These are phyloP conservation scores for Yamadazyma trypodendri DNA, from an alignment of 1,139 yeast species.

Conservation along the genomic window DNA sequence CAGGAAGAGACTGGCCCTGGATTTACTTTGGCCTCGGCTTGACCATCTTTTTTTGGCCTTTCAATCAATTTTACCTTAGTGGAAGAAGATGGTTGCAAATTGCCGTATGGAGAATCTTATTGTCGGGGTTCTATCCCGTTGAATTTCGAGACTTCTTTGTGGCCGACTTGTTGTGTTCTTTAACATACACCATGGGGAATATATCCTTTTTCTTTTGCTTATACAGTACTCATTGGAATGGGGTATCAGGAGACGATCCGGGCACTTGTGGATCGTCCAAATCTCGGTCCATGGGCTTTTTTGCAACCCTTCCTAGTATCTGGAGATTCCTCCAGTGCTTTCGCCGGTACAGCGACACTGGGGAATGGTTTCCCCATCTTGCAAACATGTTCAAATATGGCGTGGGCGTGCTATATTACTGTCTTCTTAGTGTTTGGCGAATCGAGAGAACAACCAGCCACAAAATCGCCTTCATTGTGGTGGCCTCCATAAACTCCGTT, in stretches of 20 bases:
- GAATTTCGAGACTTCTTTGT: constrained; percentile 91
- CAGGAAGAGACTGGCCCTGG: constrained; percentile 82
- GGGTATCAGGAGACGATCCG: constrained; percentile 35
- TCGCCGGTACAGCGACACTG: constrained; percentile 89
- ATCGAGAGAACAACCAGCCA: constrained; percentile 47
- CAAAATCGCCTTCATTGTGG: constrained; percentile 62
- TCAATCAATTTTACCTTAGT: constrained; percentile 48
- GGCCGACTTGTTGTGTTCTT: constrained; percentile 86
- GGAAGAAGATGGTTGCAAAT: constrained; percentile 74
- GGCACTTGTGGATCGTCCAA: constrained; percentile 73
- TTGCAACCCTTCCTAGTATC: constrained; percentile 79
- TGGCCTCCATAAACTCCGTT: constrained; percentile 73
- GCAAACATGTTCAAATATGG: constrained; percentile 85
- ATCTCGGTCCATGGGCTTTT: constrained; percentile 78
- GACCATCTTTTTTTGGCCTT: constrained; percentile 61
- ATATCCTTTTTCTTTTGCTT: constrained; percentile 82
- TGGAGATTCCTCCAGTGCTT: constrained; percentile 91
- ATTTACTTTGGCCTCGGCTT: constrained; percentile 60
- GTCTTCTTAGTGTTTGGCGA: constrained; percentile 77
- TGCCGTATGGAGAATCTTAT: constrained; percentile 67
- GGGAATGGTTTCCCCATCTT: constrained; percentile 95
- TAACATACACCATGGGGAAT: constrained; percentile 86
- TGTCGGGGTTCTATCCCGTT: constrained; percentile 89
- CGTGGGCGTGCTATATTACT: constrained; percentile 65
- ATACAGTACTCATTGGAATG: constrained; percentile 68